phyloP scores from a whole-genome alignment of 2,329 filamentous ascomycete species.

The Xylariomycetidae sp. region DNA sequence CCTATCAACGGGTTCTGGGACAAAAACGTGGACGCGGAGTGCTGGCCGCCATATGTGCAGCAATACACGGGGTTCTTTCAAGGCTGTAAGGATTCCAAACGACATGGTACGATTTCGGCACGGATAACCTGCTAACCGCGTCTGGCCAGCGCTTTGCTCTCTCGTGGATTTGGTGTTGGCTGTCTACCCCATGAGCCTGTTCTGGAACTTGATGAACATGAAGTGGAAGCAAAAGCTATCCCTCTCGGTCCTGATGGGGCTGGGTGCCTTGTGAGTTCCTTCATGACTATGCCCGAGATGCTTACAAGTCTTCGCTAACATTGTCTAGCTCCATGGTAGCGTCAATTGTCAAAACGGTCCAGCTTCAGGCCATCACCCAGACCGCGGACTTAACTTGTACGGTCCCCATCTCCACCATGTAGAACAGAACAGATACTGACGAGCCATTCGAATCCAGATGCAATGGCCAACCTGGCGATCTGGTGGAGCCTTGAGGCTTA shows the following conservation, averaged over 20 bases:
- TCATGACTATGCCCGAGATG: neutral
- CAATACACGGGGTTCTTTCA: constrained; percentile 12
- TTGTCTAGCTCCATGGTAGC: constrained; percentile 9
- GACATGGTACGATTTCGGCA: neutral
- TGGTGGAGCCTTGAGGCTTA: constrained; percentile 12
- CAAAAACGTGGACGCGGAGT: constrained; percentile 2
- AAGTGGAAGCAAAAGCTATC: constrained; percentile 9
- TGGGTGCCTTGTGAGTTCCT: constrained; percentile 10
- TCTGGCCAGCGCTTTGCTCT: constrained; percentile 7
- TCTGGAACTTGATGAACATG: constrained; percentile 14
- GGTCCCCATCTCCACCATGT: neutral
- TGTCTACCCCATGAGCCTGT: constrained; percentile 11
- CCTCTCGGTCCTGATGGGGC: constrained; percentile 10
- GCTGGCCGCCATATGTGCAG: constrained; percentile 8
- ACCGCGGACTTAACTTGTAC: constrained; percentile 6
- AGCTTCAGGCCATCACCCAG: constrained; percentile 4
- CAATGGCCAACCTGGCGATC: constrained; percentile 8
- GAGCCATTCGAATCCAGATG: constrained; percentile 3
- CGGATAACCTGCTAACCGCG: constrained; percentile 1
- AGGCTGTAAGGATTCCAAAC: constrained; percentile 12
- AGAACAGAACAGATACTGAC: constrained; percentile 2
- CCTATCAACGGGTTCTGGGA: constrained; percentile 11
- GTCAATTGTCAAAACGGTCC: constrained; percentile 11
- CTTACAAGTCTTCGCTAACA: neutral
- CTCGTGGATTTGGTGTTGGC: constrained; percentile 11